Percentiles rank a stretch among this genome's conserved stretches.
Evolutionary conservation across 306 rosid genomes (phyloP).

Genomic region (Cicer arietinum): DNA sequence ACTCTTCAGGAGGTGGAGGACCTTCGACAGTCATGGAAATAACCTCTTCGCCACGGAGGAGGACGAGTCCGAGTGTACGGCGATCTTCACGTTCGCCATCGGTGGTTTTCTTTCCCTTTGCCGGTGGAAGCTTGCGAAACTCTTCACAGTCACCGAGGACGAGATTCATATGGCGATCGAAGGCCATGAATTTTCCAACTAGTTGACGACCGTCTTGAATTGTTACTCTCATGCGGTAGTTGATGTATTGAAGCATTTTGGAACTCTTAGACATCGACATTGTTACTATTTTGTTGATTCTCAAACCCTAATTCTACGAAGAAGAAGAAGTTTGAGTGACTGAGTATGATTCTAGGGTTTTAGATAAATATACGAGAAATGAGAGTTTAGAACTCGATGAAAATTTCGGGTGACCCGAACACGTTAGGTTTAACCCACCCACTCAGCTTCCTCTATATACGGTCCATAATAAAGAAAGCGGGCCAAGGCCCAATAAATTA

Average conservation of each 20-base stretch:
- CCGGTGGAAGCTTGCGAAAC: constrained; percentile 95
- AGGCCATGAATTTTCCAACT: constrained; percentile 98
- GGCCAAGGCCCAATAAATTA: too few species aligned
- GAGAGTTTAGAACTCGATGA: neutral
- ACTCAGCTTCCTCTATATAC: too few species aligned
- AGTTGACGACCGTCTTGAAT: constrained; percentile 98
- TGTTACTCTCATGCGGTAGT: constrained; percentile 93
- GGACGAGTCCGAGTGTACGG: constrained; percentile 95
- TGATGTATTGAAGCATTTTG: constrained; percentile 95
- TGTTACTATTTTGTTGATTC: constrained; percentile 27
- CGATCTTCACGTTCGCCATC: constrained; percentile 95
- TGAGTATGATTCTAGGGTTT: constrained; percentile 18
- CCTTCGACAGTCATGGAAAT: constrained; percentile 99
- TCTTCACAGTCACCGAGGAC: constrained; percentile 98
- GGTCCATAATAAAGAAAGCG: too few species aligned
- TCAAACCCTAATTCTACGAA: neutral
- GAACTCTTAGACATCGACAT: constrained; percentile 99
- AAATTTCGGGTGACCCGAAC: neutral
- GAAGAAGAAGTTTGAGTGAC: neutral
- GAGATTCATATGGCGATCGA: constrained; percentile 99
- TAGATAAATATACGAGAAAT: neutral
- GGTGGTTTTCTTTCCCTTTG: constrained; percentile 70
- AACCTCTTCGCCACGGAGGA: constrained; percentile 99
- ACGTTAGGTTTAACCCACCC: constrained; percentile 1
- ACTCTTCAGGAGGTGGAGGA: constrained; percentile 94